Evolutionary conservation across 1,284 basidiomycete genomes (phyloP).

Genomic region (Psilocybe mexicana): DNA sequence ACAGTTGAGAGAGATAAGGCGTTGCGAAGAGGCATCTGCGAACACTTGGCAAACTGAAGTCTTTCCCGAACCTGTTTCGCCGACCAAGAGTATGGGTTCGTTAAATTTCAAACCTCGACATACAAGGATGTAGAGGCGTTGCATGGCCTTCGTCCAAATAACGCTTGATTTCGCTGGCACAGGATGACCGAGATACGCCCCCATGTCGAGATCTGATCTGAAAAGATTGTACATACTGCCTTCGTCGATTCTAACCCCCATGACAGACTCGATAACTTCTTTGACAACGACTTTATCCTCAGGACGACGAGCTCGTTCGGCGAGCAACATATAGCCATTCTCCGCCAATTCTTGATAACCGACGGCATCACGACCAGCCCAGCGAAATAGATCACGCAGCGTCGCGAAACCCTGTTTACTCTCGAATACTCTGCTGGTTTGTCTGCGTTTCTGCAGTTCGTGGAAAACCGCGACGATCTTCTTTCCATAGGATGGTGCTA

Average conservation of each 20-base stretch:
- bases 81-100: slow-evolving; percentile 96
- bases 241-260: slow-evolving; percentile 88
- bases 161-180: slow-evolving; percentile 54
- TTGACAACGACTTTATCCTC: slow-evolving; percentile 92
- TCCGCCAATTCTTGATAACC: slow-evolving; percentile 93
- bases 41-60: slow-evolving; percentile 95
- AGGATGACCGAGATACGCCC: slow-evolving; percentile 55
- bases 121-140: slow-evolving; percentile 84
- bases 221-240: slow-evolving; percentile 67
- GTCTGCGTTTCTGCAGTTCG: slow-evolving; percentile 91
- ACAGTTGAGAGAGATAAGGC: slow-evolving; percentile 84
- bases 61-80: slow-evolving; percentile 97
- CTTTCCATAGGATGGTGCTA: slow-evolving; percentile 91
- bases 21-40: slow-evolving; percentile 65
- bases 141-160: slow-evolving; percentile 95
- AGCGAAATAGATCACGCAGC: slow-evolving; percentile 95
- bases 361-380: slow-evolving; percentile 89
- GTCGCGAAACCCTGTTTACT: slow-evolving; percentile 98
- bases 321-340: slow-evolving; percentile 97
- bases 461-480: slow-evolving; percentile 92
- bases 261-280: slow-evolving; percentile 87
- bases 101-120: slow-evolving; percentile 85
- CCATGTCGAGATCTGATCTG: slow-evolving; percentile 43
- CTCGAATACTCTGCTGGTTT: slow-evolving; percentile 92
- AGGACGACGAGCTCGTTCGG: slow-evolving; percentile 82